Percentiles rank a stretch among this genome's conserved stretches.
These are phyloP conservation scores for Phytopythium oedochilum DNA, from an alignment of 352 stramenopile species.

Conservation along the genomic window DNA sequence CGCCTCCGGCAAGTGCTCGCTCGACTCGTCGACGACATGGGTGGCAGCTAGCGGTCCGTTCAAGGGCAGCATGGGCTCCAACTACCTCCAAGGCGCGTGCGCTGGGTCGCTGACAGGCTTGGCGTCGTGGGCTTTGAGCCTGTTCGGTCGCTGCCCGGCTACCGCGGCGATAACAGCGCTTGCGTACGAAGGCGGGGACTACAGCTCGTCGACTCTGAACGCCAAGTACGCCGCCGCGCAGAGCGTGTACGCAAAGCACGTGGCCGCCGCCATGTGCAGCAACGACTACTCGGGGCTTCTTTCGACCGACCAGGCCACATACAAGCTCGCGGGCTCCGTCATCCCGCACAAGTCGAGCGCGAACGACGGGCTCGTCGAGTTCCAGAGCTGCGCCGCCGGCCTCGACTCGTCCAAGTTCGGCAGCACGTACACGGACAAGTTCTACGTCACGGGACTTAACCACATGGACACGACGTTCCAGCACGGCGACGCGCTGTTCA, in stretches of 20 bases:
- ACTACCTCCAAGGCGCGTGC: conserved; percentile 30
- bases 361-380: conserved; percentile 38
- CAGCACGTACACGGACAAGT: conserved; percentile 20
- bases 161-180: conserved; percentile 25
- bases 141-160: conserved; percentile 38
- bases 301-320: conserved; percentile 17
- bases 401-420: conserved; percentile 26
- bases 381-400: conserved; percentile 30
- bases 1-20: conserved; percentile 32
- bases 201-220: conserved; percentile 13
- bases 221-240: conserved; percentile 22
- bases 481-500: conserved; percentile 23
- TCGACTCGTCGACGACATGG: conserved; percentile 25
- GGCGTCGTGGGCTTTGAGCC: conserved; percentile 18
- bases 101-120: conserved; percentile 13
- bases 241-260: conserved; percentile 20
- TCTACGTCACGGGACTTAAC: conserved; percentile 41
- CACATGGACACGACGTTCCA: conserved; percentile 42
- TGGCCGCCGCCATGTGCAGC: conserved; percentile 33
- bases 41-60: conserved; percentile 21
- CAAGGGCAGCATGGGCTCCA: conserved; percentile 20
- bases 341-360: conserved; percentile 27
- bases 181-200: conserved; percentile 21
- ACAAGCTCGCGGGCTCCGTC: conserved; percentile 10
- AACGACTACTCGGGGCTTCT: conserved; percentile 23